Conservation (phyloP, 1,284 basidiomycete genomes). For the Polyporus tsugae region DNA sequence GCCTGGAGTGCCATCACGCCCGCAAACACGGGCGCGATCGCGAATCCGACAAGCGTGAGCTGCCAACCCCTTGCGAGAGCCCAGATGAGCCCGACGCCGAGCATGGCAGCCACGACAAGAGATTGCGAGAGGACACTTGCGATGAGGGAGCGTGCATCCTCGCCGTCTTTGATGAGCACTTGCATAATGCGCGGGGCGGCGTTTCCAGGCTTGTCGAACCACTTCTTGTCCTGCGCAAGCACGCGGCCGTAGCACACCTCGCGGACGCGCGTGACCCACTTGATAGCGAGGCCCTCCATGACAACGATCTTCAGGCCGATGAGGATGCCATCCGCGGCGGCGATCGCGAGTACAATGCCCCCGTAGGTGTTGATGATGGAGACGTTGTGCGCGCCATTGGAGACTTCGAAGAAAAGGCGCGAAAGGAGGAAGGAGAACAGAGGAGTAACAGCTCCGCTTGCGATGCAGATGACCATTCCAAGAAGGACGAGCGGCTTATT, state of each 20-base stretch:
- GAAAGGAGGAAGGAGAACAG: constrained; percentile 93
- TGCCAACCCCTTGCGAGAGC: constrained; percentile 92
- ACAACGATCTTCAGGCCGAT: constrained; percentile 79
- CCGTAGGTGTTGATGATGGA: constrained; percentile 75
- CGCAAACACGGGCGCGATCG: constrained; percentile 87
- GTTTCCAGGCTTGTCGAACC: constrained; percentile 84
- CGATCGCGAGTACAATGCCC: constrained; percentile 75
- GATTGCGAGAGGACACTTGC: constrained; percentile 79
- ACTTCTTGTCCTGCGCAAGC: constrained; percentile 88
- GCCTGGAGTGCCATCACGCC: constrained; percentile 79
- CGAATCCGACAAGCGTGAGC: constrained; percentile 90
- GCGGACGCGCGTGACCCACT: constrained; percentile 82
- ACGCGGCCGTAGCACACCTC: constrained; percentile 65
- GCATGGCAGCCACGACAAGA: constrained; percentile 83
- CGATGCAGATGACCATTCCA: constrained; percentile 72
- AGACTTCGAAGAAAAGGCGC: constrained; percentile 82
- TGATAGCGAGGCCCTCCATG: constrained; percentile 78
- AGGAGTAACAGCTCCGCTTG: constrained; percentile 87
- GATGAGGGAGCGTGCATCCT: constrained; percentile 87
- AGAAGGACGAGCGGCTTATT: constrained; percentile 74
- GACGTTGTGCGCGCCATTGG: constrained; percentile 69
- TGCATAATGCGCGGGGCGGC: constrained; percentile 76
- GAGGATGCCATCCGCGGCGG: constrained; percentile 79
- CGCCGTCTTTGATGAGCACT: constrained; percentile 88
- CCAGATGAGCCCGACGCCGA: constrained; percentile 87